phyloP scores from a whole-genome alignment of 1,139 yeast genomes.

The Kodamaea anthophila region DNA sequence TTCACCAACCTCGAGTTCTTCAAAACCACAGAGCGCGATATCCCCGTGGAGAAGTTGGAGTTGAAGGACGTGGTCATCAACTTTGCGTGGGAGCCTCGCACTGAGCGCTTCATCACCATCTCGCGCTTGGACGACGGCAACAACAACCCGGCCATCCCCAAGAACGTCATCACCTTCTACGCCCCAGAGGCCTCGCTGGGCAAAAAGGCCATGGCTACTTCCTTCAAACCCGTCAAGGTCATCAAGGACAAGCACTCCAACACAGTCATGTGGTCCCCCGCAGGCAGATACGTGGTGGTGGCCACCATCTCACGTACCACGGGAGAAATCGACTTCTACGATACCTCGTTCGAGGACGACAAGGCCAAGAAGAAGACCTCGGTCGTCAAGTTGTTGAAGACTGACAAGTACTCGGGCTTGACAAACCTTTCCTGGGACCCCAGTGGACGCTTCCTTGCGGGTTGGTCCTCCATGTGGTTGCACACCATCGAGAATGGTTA shows the following conservation, averaged over 20 bases:
- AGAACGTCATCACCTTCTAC: conserved; percentile 71
- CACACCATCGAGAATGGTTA: conserved; percentile 88
- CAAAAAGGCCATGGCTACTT: conserved; percentile 20
- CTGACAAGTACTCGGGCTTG: conserved; percentile 68
- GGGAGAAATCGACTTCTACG: conserved; percentile 81
- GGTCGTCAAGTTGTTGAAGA: conserved; percentile 57
- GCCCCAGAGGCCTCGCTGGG: conserved; percentile 45
- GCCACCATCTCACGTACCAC: conserved; percentile 61
- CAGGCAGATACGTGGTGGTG: conserved; percentile 81
- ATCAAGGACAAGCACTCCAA: conserved; percentile 63
- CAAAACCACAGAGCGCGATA: conserved; percentile 78
- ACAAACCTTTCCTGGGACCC: conserved; percentile 93
- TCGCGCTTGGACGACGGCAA: conserved; percentile 59
- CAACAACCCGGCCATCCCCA: conserved; percentile 64
- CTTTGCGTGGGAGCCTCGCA: conserved; percentile 95
- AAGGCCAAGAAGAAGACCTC: conserved; percentile 32
- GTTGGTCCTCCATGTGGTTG: conserved; percentile 84
- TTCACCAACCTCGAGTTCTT: conserved; percentile 93
- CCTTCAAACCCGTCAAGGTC: conserved; percentile 36
- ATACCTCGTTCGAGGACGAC: conserved; percentile 66
- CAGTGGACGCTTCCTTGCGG: conserved; percentile 84
- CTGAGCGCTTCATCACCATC: conserved; percentile 79
- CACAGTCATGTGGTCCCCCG: conserved; percentile 84
- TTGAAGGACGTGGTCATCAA: conserved; percentile 82
- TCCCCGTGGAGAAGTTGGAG: conserved; percentile 93